These are phyloP conservation scores for Arachis stenosperma DNA, from an alignment of 306 rosid species.

Conservation along the genomic window DNA sequence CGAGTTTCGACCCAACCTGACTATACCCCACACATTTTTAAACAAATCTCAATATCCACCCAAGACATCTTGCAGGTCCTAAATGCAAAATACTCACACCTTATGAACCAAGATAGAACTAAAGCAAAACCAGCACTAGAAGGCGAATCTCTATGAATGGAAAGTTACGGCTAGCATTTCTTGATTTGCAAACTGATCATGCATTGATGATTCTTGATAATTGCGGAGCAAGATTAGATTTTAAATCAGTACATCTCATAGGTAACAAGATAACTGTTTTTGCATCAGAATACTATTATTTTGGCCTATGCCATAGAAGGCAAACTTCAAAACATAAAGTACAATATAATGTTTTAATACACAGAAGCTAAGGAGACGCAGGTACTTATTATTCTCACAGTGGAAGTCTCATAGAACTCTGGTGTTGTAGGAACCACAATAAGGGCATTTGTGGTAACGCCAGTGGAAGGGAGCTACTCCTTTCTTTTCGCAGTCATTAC, in stretches of 20 bases:
- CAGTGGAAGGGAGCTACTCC: slow-evolving; percentile 82
- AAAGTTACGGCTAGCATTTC: slow-evolving; percentile 17
- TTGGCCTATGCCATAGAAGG: slow-evolving; percentile 18
- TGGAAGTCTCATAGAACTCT: slow-evolving; percentile 61
- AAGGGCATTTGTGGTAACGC: slow-evolving; percentile 82
- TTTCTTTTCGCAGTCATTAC: slow-evolving; percentile 93
- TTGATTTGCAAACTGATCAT: slow-evolving; percentile 29
- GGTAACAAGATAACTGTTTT: slow-evolving; percentile 29
- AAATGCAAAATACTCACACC: too few relatives aligned
- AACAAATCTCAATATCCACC: too few relatives aligned
- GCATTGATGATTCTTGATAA: background rate
- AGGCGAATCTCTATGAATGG: slow-evolving; percentile 14
- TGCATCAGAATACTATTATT: slow-evolving; percentile 10
- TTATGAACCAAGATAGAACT: slow-evolving; percentile 13
- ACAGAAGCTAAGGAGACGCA: slow-evolving; percentile 42
- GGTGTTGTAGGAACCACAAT: slow-evolving; percentile 86
- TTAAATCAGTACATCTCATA: slow-evolving; percentile 19
- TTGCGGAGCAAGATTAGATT: slow-evolving; percentile 5
- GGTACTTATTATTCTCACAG: slow-evolving; percentile 38
- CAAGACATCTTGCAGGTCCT: too few relatives aligned
- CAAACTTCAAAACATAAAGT: slow-evolving; percentile 27
- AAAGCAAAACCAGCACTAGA: slow-evolving; percentile 4
- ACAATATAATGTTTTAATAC: slow-evolving; percentile 41
- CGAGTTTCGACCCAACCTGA: too few relatives aligned
- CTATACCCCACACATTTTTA: too few relatives aligned